Evolutionary conservation across 2,329 filamentous ascomycete genomes (phyloP).

Genomic region (Sporothrix humicola): DNA sequence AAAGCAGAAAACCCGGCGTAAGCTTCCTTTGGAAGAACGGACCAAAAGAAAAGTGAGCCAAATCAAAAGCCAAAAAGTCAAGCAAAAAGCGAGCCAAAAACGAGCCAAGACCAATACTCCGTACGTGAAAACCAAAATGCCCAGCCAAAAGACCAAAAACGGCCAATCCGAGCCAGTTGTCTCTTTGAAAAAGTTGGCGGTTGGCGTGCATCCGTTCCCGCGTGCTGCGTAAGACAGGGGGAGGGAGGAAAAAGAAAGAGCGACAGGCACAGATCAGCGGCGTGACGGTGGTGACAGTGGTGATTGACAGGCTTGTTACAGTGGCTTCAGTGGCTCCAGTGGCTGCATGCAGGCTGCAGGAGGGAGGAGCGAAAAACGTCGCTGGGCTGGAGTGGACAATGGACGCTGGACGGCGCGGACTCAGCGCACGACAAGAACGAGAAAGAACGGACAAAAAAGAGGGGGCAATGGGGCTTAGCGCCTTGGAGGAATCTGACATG

Average conservation of each 20-base stretch:
- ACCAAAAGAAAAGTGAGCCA: no score
- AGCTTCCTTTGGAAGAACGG: no score
- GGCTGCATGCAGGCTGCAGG: conserved; percentile 1
- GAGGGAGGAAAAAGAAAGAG: not conserved
- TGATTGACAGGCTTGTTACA: not conserved
- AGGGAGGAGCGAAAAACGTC: not conserved
- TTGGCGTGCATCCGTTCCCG: not conserved
- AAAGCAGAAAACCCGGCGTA: no score
- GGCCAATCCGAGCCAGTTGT: not conserved
- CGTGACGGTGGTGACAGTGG: not conserved
- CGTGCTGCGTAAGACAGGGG: not conserved
- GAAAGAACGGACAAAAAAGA: not conserved
- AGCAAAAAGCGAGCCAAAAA: not conserved
- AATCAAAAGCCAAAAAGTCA: not conserved
- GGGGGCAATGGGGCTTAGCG: conserved; percentile 10
- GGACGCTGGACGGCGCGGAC: not conserved
- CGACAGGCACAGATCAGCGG: not conserved
- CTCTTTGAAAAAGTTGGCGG: conserved; percentile 12
- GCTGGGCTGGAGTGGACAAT: not conserved
- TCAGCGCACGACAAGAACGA: not conserved
- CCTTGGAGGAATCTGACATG: conserved; percentile 17
- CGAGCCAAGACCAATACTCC: not conserved
- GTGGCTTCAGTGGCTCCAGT: not conserved
- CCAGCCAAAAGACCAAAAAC: not conserved
- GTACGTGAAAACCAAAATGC: not conserved